Percentiles rank a stretch among this genome's conserved stretches.
phyloP scores from a whole-genome alignment of 148 eudicot genomes.

The Camellia japonica region DNA sequence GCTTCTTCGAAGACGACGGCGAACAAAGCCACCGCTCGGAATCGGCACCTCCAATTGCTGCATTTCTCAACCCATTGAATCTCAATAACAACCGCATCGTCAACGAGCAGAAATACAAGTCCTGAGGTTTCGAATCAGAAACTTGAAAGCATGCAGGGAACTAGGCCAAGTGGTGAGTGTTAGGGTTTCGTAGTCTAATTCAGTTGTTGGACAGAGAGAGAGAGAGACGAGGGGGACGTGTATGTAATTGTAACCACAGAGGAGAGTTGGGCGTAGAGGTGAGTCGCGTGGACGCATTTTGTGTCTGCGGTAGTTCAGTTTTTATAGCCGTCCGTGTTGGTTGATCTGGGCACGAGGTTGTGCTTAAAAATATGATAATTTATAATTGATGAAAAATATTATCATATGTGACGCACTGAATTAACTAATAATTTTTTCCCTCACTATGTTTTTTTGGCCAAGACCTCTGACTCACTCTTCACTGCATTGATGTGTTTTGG shows the following conservation, averaged over 20 bases:
- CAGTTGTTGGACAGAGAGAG: not conserved
- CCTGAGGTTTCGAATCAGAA: not conserved
- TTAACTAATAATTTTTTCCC: too few species aligned
- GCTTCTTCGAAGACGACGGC: constrained; percentile 13
- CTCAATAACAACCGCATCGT: constrained; percentile 55
- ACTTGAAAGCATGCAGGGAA: not conserved
- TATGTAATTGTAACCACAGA: constrained; percentile 35
- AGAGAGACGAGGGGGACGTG: constrained; percentile 35
- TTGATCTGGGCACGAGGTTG: too few species aligned
- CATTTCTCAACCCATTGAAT: constrained; percentile 24
- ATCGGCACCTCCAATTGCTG: constrained; percentile 8
- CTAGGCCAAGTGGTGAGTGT: not conserved
- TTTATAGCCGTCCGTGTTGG: too few species aligned
- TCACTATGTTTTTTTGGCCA: too few species aligned
- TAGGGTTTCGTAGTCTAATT: not conserved
- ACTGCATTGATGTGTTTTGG: too few species aligned
- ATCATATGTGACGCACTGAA: too few species aligned
- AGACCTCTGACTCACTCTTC: too few species aligned
- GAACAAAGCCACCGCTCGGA: constrained; percentile 14
- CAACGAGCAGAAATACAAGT: not conserved
- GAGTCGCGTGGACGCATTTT: not conserved
- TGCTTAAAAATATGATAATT: too few species aligned
- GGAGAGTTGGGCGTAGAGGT: not conserved
- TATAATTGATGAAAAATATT: too few species aligned
- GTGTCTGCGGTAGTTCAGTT: too few species aligned